Conservation (phyloP, 2,329 filamentous ascomycete species). For the Aspergillus amoenus region DNA sequence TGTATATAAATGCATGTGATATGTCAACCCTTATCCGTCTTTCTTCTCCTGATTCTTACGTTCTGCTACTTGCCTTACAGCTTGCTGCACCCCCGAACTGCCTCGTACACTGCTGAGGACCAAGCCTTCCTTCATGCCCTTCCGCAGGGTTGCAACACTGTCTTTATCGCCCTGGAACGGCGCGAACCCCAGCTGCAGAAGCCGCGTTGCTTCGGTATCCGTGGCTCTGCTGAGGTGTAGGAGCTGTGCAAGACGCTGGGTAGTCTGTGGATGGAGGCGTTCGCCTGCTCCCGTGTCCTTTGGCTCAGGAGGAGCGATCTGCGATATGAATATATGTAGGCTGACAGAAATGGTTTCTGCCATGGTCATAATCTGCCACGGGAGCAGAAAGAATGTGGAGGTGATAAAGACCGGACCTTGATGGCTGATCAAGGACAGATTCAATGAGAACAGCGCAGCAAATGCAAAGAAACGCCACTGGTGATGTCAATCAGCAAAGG, state of each 20-base stretch:
- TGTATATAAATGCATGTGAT: background rate
- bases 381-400: slow-evolving; percentile 58
- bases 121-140: slow-evolving; percentile 79
- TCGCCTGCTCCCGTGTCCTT: slow-evolving; percentile 35
- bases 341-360: slow-evolving; percentile 75
- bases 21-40: slow-evolving; percentile 14
- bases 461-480: slow-evolving; percentile 56
- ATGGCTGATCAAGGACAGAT: slow-evolving; percentile 58
- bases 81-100: slow-evolving; percentile 79
- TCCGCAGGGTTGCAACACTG: slow-evolving; percentile 62
- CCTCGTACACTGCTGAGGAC: slow-evolving; percentile 80
- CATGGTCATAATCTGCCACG: slow-evolving; percentile 79
- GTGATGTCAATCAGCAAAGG: background rate
- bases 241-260: slow-evolving; percentile 67
- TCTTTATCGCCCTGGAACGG: slow-evolving; percentile 75
- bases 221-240: slow-evolving; percentile 59
- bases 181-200: slow-evolving; percentile 75
- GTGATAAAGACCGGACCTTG: slow-evolving; percentile 42
- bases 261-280: slow-evolving; percentile 46
- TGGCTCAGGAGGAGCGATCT: slow-evolving; percentile 69
- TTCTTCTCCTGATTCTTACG: slow-evolving; percentile 50
- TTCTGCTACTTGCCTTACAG: slow-evolving; percentile 67
- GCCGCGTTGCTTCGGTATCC: slow-evolving; percentile 67
- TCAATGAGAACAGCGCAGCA: slow-evolving; percentile 55
- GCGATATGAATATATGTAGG: slow-evolving; percentile 77